phyloP scores from a whole-genome alignment of 805 yeast species.

The Lachancea fermentati region DNA sequence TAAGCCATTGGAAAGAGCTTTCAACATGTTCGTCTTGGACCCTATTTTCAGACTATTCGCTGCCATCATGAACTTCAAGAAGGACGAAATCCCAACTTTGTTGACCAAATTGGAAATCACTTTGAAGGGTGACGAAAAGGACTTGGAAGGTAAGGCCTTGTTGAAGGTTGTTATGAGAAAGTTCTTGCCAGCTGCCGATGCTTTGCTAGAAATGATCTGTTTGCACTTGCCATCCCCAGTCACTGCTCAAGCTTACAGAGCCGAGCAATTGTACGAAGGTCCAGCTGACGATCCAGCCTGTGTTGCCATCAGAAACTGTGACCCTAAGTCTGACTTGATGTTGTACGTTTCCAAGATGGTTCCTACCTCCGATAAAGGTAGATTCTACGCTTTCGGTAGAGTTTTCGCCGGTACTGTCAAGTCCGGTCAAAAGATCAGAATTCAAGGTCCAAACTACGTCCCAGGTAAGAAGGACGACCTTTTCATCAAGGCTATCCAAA shows the following conservation, averaged over 20 bases:
- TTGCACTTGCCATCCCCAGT: constrained; percentile 99
- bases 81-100: constrained; percentile 89
- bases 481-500: constrained; percentile 95
- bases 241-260: constrained; percentile 99
- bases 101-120: constrained; percentile 88
- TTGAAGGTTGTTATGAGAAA: constrained; percentile 98
- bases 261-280: constrained; percentile 98
- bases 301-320: constrained; percentile 94
- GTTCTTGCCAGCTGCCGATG: constrained; percentile 99
- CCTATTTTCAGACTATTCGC: constrained; percentile 97
- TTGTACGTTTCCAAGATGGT: constrained; percentile 99
- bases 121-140: constrained; percentile 96
- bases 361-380: constrained; percentile 99
- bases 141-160: constrained; percentile 97
- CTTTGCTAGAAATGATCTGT: constrained; percentile 97
- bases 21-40: constrained; percentile 98
- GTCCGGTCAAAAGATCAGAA: constrained; percentile 98
- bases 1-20: constrained; percentile 94
- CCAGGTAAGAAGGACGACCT: constrained; percentile 98
- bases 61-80: constrained; percentile 98
- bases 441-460: constrained; percentile 99
- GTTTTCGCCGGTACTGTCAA: constrained; percentile 99
- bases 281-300: constrained; percentile 89
- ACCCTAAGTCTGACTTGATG: constrained; percentile 97
- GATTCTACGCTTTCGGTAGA: constrained; percentile 99